Base-by-base conservation (phyloP, 345 rosid species). In the Erucastrum elatum region DNA sequence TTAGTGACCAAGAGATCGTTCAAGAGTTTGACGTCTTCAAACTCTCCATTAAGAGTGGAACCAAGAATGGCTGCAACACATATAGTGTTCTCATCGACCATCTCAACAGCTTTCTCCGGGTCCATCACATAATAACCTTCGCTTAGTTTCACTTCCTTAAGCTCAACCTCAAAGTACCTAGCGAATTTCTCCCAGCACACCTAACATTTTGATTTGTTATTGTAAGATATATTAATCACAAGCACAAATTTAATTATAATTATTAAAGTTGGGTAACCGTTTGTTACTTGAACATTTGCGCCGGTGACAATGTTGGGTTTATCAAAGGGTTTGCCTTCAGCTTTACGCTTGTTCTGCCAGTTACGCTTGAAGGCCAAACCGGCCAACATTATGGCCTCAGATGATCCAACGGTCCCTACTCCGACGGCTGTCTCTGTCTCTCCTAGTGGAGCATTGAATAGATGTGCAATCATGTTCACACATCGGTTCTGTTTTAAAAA, bases 161-260 rank as follows among this genome's bases (percentile, higher is more conserved):
- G 81, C 44, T 88, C 91, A 15, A 88, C 91, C 71, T 88, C 91
- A 74, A 88, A 88, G 62, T 88, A 88, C 85, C 89, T 86, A 0
- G 91, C 91, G 21, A 88, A 88, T 79, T 88, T 88, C 85, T 88
- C 89, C 91, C 91, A 88, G 70, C 91, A 88, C 6, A 87, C 90
- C 90, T 82, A 65, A 6, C 29, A 46, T 33, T 34, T 72, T 33
- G 3, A 56, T 21, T 6, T 0, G 0, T 66, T 21, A 9, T 66
- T 39, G 11, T 65, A 71, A 65, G 29, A 58, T 31, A 21, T 21
- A 51, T n/a, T 5, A 0, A 30, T n/a, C 13, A 5, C 33, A 34
- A 7, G 2, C 2, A 31, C 25, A 49, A 49, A 33, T 1, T 49
- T 8, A 0, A 9, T 34, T 33, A 51, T 9, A 3, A 4, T 26